phyloP scores from a whole-genome alignment of 148 eudicot genomes.

The Vaccinium myrtillus region DNA sequence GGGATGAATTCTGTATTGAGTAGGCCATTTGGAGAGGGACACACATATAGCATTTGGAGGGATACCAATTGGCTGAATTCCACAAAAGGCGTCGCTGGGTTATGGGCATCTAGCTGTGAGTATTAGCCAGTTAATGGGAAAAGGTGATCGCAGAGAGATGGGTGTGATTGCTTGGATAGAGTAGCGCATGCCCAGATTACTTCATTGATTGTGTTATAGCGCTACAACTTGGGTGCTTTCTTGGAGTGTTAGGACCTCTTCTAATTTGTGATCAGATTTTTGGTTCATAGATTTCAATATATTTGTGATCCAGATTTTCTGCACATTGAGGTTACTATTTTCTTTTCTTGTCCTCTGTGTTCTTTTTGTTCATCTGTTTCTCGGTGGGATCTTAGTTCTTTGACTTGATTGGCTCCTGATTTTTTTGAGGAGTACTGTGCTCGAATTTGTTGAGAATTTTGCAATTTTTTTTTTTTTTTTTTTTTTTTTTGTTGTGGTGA shows the following conservation, averaged over 20 bases:
- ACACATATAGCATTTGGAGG: background rate
- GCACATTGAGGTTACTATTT: background rate
- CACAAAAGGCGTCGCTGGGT: background rate
- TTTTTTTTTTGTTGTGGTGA: background rate
- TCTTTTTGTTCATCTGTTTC: background rate
- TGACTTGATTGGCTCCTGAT: background rate
- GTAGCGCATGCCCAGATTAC: background rate
- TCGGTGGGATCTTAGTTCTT: background rate
- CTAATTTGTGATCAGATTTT: background rate
- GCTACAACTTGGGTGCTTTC: background rate
- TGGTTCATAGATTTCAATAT: background rate
- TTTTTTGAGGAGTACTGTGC: background rate
- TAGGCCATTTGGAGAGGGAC: conserved; percentile 8
- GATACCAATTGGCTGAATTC: background rate
- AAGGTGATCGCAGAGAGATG: background rate
- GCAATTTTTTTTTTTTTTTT: too few relatives aligned
- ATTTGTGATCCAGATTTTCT: background rate
- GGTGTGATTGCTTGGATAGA: background rate
- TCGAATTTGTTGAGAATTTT: background rate
- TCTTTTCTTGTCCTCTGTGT: background rate
- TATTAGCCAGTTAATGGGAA: background rate
- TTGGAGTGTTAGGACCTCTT: background rate
- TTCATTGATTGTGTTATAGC: background rate
- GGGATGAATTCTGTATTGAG: background rate
- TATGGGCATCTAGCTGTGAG: background rate